These are phyloP conservation scores for Sarocladium kiliense DNA, from an alignment of 2,329 filamentous ascomycete species.

Conservation along the genomic window DNA sequence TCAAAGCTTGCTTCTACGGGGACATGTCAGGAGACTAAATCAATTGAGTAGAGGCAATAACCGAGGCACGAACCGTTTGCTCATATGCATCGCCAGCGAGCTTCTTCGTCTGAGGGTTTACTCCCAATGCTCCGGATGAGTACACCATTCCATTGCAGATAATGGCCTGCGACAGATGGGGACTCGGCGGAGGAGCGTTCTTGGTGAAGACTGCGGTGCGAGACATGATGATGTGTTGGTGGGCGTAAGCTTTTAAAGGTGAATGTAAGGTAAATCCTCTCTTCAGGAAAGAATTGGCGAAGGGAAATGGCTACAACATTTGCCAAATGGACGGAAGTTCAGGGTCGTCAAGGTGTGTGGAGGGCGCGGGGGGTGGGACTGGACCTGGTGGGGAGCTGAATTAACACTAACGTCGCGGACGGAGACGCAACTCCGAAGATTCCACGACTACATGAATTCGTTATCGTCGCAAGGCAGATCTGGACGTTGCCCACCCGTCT, in stretches of 20 bases:
- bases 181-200: constrained; percentile 12
- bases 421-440: background rate
- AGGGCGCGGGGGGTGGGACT: too few species aligned
- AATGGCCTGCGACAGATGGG: constrained; percentile 15
- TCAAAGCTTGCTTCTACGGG: constrained; percentile 39
- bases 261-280: too few species aligned
- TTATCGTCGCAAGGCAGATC: too few species aligned
- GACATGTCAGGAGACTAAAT: background rate
- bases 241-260: too few species aligned
- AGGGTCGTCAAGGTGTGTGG: too few species aligned
- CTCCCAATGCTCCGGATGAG: constrained; percentile 12
- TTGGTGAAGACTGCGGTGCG: constrained; percentile 13
- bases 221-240: too few species aligned
- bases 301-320: too few species aligned
- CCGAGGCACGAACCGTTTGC: constrained; percentile 8
- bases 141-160: constrained; percentile 15
- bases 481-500: too few species aligned
- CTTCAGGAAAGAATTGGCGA: too few species aligned
- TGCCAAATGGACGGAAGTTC: too few species aligned
- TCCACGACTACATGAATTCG: background rate
- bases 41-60: background rate
- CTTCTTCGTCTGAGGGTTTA: constrained; percentile 10
- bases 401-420: background rate
- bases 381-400: background rate
- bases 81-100: constrained; percentile 11